A percentile compares a stretch with the other conserved stretches of the same genome.
Evolutionary conservation across 2,329 filamentous ascomycete species (phyloP).

Genomic region (Trichoderma asperellum): DNA sequence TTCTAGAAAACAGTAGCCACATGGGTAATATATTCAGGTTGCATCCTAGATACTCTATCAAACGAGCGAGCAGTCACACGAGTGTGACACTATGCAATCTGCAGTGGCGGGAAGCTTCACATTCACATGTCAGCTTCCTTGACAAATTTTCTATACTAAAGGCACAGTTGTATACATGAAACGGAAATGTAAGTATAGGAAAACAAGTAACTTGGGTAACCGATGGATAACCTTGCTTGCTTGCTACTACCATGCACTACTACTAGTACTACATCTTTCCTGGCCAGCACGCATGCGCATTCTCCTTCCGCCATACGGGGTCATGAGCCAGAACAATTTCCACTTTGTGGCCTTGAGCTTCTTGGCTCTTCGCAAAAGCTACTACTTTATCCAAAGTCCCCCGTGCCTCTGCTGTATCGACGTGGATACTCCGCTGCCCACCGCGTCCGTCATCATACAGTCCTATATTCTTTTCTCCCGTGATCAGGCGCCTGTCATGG

Average conservation of each 20-base stretch:
- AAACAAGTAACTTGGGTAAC: neutral
- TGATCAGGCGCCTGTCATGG: constrained; percentile 3
- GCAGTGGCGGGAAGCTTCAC: no score
- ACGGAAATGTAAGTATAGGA: neutral
- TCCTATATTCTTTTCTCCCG: constrained; percentile 10
- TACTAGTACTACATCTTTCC: neutral
- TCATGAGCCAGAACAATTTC: constrained; percentile 16
- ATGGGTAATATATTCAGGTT: neutral
- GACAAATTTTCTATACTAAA: neutral
- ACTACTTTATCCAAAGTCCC: neutral
- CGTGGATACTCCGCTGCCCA: constrained; percentile 10
- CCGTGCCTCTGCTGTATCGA: constrained; percentile 2
- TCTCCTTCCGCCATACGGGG: constrained; percentile 1
- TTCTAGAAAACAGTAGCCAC: neutral
- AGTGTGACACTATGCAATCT: neutral
- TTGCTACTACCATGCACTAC: neutral
- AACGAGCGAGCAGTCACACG: neutral
- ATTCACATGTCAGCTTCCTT: neutral
- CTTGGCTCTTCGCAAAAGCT: neutral
- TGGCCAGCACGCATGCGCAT: constrained; percentile 14
- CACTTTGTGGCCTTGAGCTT: neutral
- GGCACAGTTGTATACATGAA: neutral
- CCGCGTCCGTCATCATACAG: constrained; percentile 3
- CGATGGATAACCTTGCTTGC: neutral
- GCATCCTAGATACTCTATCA: neutral